A percentile compares a stretch with the other conserved stretches of the same genome.
Evolutionary conservation across 129 eudicot genomes (phyloP).

Genomic region (Pulicaria dysenterica): DNA sequence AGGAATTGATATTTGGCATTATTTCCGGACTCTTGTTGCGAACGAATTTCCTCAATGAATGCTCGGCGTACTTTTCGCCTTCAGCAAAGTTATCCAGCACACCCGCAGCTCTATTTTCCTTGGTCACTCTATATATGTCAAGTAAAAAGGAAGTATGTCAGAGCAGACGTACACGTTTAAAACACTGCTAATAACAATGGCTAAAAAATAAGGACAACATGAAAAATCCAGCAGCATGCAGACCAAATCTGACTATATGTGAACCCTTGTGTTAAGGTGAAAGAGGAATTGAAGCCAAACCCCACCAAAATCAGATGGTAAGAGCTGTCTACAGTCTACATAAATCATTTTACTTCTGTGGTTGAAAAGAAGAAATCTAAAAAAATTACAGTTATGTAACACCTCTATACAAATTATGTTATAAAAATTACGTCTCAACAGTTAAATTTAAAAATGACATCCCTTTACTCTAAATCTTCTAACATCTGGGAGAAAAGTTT

Average conservation of each 20-base stretch:
- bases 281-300: background rate
- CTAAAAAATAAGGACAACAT: background rate
- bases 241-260: background rate
- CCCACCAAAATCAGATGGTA: too few relatives aligned
- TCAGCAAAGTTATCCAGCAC: conserved; percentile 78
- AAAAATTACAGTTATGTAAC: too few relatives aligned
- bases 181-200: background rate
- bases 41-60: conserved; percentile 75
- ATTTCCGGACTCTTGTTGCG: conserved; percentile 73
- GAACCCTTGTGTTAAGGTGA: background rate
- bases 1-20: conserved; percentile 76
- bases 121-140: conserved; percentile 54
- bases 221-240: conserved; percentile 6
- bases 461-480: too few relatives aligned
- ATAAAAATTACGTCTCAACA: too few relatives aligned
- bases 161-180: background rate
- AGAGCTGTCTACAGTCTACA: too few relatives aligned
- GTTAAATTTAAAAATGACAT: too few relatives aligned
- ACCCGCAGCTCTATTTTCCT: conserved; percentile 90
- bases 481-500: too few relatives aligned
- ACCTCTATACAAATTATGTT: too few relatives aligned
- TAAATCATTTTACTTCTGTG: too few relatives aligned
- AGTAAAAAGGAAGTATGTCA: background rate
- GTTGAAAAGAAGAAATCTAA: too few relatives aligned
- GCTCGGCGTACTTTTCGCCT: conserved; percentile 81